Evolutionary conservation across 805 yeast species (phyloP), one percentile per base, ranked within the genome.

Genomic region (Candida piceae): DNA sequence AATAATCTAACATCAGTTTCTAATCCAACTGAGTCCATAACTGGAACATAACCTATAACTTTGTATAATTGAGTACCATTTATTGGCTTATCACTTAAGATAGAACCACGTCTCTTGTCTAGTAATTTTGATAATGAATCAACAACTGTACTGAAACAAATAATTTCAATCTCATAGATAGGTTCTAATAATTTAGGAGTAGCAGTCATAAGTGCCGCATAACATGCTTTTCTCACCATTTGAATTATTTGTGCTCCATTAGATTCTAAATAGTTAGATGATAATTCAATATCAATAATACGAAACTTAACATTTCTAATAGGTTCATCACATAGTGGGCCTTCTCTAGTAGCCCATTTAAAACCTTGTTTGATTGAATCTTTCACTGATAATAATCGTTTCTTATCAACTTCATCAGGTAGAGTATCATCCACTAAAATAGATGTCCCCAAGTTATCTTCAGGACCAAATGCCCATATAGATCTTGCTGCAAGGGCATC

Each of bases 291-390:
- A 39, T 80, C 85, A 32, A 86, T 66, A 28, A 93, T 69, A 38
- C 77, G 76, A 58, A 93, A 87, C 44, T 74, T 78, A 5, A 80
- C 76, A 36, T 79, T 73, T 36, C 84, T 63, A 6, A 93, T 67
- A 0, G 84, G 80, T 53, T 87, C 96, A 42, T 84, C 95, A 43
- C 94, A 78, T n/a, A 93, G 64, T 0, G 99, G 98, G 0, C 98
- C 98, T 50, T 85, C 95, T 38, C 76, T 68, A 0, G 75, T 68
- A 3, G 83, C 81, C 93, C 95, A 84, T 49, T 74, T 71, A 61
- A 90, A 93, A 0, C 97, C 98, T 46, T 80, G 81, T 2, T 66
- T 61, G 1, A 89, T 70, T 2, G 76, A 65, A 6, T 74, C 78
- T 42, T 75, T 79, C 20, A 73, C 66, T 0, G 62, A 35, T 1